Base-by-base conservation (phyloP, 2,329 filamentous ascomycete genomes). In the Cladosporium sp. region DNA sequence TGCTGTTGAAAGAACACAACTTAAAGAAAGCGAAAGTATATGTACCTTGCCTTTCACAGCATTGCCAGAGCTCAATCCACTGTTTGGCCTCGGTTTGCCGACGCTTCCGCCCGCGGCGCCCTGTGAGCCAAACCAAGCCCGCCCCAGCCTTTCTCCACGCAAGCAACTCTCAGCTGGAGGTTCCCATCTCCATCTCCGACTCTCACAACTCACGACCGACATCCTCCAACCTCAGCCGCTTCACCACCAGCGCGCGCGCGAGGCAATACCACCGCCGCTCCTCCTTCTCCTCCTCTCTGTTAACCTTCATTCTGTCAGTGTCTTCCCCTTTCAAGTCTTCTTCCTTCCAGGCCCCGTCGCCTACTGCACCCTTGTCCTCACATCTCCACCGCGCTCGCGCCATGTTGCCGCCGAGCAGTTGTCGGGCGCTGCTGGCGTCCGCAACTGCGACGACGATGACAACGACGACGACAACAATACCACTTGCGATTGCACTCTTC, bases 301-400 rank as follows among this genome's bases (percentile, higher is more conserved):
- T 38, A 13, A 45, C 45, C 56, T 56, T 51, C 51, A 52, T 55
- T 57, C 61, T 52, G 61, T 62, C 61, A 61, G 62, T 61, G 59
- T 60, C 61, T 59, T 56, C 43, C 44, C 54, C 54, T 52, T 43
- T 36, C 32, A n/a, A 51, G 49, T 54, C 51, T 47, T 54, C 51
- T 54, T 48, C 38, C 48, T 50, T 52, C 84, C 85, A 2, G 76
- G 73, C 0, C 76, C 73, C 53, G 80, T 82, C 0, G 78, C 81
- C 50, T 75, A 73, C 67, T 80, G 85, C 57, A 53, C 45, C 32
- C n/a, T 45, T 56, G 60, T 41, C 41, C 51, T 36, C 36, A 20
- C 41, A 37, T 48, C 38, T 44, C 49, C 37, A 22, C 15, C 43
- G 29, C 45, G 15, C 44, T 40, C 18, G 42, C 12, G 24, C 34